Evolutionary conservation across 2,329 filamentous ascomycete genomes (phyloP), one percentile per base, ranked within the genome.

Genomic region (Lecanicillium sp.): DNA sequence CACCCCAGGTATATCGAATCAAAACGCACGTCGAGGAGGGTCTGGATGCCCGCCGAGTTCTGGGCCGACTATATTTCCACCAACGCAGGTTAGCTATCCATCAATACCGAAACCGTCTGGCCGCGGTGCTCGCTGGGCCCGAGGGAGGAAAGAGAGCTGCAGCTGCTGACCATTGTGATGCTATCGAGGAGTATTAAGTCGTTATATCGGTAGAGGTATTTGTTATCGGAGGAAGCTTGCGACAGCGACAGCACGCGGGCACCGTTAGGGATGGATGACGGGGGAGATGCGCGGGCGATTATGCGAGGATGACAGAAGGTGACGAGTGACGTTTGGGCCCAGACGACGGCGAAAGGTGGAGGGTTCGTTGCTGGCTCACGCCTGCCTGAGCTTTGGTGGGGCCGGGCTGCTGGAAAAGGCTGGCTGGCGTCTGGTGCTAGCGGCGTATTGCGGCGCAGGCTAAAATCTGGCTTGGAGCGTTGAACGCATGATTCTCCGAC

Each of bases 31-130:
- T 97, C 93, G 73, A 98, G 89, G 64, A 98, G 84, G 66, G 91
- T 97, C 74, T 97, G 91, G 67, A 98, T 98, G 70, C 93, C 93
- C 63, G 88, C 85, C 57, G 93, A 97, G 77, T 97, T 97, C 75
- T 97, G 93, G 66, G 91, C 93, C 67, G 93, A 93, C 91, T 97
- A 64, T 60, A 54, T 44, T n/a, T n/a, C n/a, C n/a, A n/a, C n/a
- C n/a, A n/a, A n/a, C n/a, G n/a, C 48, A 51, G 41, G 52, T 60
- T 54, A 62, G 59, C 55, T 51, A 56, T 56, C n/a, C 19, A 59
- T 47, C 45, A 49, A 26, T 32, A 30, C 5, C 10, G 33, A 44
- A 21, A 33, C 6, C 27, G 27, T 30, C 27, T 30, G 27, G 27
- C 27, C 8, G 14, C 8, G 27, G 27, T 8, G 14, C 27, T 8